Evolutionary conservation across 2,329 filamentous ascomycete species (phyloP).

Genomic region (Pseudogymnoascus sp.): DNA sequence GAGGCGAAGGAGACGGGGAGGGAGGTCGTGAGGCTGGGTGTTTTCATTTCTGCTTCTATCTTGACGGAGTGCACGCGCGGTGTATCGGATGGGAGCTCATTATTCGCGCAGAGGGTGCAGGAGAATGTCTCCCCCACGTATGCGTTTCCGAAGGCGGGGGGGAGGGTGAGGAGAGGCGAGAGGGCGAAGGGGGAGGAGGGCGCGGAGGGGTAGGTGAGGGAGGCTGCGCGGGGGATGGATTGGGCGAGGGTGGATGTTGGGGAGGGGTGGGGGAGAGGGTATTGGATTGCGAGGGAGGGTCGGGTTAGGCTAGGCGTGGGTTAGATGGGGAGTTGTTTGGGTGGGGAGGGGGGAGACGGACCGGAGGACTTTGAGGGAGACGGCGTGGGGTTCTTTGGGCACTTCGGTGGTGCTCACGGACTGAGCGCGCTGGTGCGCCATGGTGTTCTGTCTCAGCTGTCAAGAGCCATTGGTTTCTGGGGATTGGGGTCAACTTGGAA

Average conservation of each 20-base stretch:
- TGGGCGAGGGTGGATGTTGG: conserved; percentile 37
- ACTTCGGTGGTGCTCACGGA: conserved; percentile 21
- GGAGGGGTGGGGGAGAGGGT: conserved; percentile 50
- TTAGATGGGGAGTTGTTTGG: conserved; percentile 13
- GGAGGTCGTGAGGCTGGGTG: conserved; percentile 55
- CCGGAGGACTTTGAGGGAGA: conserved; percentile 71
- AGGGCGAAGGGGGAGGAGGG: conserved; percentile 41
- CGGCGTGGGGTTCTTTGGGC: conserved; percentile 67
- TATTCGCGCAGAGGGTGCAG: conserved; percentile 93
- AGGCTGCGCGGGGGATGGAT: conserved; percentile 44
- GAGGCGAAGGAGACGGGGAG: conserved; percentile 59
- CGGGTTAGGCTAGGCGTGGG: conserved; percentile 64
- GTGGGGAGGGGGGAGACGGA: conserved; percentile 28
- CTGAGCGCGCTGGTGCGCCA: conserved; percentile 27
- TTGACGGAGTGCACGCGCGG: conserved; percentile 54
- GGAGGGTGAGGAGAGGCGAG: conserved; percentile 67
- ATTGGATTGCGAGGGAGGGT: conserved; percentile 66
- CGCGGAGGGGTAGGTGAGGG: conserved; percentile 62
- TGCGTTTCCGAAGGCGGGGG: conserved; percentile 84
- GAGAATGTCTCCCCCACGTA: conserved; percentile 94
- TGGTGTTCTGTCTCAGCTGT: conserved; percentile 13
- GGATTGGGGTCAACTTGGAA: not conserved
- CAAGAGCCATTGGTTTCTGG: not conserved
- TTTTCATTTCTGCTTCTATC: conserved; percentile 92
- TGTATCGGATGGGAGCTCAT: conserved; percentile 50